Conservation (phyloP, 2,329 filamentous ascomycete genomes). For the Penicillium freii region DNA sequence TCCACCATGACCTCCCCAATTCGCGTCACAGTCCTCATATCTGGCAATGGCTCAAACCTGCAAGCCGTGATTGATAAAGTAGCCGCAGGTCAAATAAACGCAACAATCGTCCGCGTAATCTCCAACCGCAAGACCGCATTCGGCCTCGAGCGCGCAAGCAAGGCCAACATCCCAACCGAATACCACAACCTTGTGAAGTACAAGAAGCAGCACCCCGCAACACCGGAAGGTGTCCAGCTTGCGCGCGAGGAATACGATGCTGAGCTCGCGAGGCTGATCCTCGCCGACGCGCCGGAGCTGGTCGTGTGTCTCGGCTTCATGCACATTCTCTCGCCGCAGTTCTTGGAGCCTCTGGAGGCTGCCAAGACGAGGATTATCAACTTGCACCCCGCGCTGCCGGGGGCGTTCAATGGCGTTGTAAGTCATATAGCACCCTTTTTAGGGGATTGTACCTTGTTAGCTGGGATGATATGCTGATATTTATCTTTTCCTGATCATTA, state of each 20-base stretch:
- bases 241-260: constrained; percentile 71
- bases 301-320: constrained; percentile 85
- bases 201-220: constrained; percentile 66
- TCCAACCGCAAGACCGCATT: constrained; percentile 64
- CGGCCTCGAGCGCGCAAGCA: constrained; percentile 60
- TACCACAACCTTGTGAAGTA: constrained; percentile 81
- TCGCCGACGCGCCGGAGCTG: constrained; percentile 65
- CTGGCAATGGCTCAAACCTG: constrained; percentile 73
- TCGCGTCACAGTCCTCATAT: constrained; percentile 67
- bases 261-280: constrained; percentile 67
- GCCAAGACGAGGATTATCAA: constrained; percentile 72
- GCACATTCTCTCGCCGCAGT: constrained; percentile 71
- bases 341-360: constrained; percentile 65
- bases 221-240: constrained; percentile 46
- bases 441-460: background rate
- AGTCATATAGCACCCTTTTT: constrained; percentile 19
- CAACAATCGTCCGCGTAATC: constrained; percentile 62
- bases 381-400: constrained; percentile 72
- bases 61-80: constrained; percentile 70
- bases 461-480: constrained; percentile 1
- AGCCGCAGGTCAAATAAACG: constrained; percentile 49
- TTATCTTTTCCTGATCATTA: constrained; percentile 13
- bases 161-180: constrained; percentile 65
- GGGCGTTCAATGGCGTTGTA: constrained; percentile 70
- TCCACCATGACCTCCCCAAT: constrained; percentile 33